phyloP scores from a whole-genome alignment of 1,139 yeast species.

The Komagataea norvegica region DNA sequence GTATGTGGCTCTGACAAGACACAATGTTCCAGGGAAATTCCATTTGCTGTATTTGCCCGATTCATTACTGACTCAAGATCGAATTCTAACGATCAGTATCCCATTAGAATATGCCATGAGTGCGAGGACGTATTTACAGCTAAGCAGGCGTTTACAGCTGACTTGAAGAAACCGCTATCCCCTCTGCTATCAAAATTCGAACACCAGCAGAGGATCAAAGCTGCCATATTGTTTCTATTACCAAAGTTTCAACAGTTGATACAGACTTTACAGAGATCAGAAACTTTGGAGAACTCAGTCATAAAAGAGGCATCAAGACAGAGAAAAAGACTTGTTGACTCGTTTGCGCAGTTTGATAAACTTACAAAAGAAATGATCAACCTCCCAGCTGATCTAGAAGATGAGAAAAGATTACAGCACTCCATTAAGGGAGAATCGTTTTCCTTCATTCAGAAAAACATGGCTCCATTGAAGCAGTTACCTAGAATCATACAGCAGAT shows the following conservation, averaged over 20 bases:
- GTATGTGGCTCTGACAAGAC: conserved; percentile 67
- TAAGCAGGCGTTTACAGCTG: conserved; percentile 47
- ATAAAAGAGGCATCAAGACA: conserved; percentile 35
- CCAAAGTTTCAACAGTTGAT: conserved; percentile 36
- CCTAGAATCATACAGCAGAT: conserved; percentile 35
- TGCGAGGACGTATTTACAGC: conserved; percentile 64
- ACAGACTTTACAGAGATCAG: conserved; percentile 37
- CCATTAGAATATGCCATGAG: conserved; percentile 56
- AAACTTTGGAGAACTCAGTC: conserved; percentile 20
- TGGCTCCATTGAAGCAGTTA: conserved; percentile 48
- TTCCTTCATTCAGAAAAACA: conserved; percentile 47
- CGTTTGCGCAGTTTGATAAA: conserved; percentile 42
- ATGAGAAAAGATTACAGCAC: conserved; percentile 40
- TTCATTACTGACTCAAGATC: conserved; percentile 27
- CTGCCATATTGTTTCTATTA: conserved; percentile 33
- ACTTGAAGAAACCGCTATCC: conserved; percentile 27
- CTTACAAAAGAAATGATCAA: conserved; percentile 37
- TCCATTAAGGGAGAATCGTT: conserved; percentile 45
- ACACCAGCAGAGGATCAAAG: conserved; percentile 27
- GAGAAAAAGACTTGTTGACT: conserved; percentile 38
- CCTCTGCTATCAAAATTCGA: conserved; percentile 19
- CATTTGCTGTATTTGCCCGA: conserved; percentile 38
- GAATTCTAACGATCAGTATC: conserved; percentile 20
- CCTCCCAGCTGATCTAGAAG: conserved; percentile 28
- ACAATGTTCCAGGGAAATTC: conserved; percentile 72